These are phyloP conservation scores for Penicillium olsonii DNA, from an alignment of 2,329 filamentous ascomycete genomes.

Conservation along the genomic window DNA sequence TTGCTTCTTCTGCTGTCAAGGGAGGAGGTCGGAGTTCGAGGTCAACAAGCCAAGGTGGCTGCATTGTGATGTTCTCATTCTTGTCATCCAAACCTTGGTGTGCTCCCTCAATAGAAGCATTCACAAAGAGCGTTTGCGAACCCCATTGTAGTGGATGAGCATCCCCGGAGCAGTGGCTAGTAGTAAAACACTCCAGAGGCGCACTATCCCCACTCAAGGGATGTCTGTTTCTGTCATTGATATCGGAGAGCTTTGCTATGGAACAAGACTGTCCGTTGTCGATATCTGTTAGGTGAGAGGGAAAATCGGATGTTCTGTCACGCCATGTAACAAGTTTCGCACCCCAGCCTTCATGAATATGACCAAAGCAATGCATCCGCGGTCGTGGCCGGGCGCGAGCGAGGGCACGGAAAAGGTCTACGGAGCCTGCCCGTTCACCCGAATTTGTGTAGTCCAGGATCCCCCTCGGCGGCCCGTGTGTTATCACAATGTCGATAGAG, in stretches of 20 bases:
- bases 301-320: conserved; percentile 25
- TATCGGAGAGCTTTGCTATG: conserved; percentile 30
- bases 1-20: too few species aligned
- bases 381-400: conserved; percentile 18
- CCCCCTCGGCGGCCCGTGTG: conserved; percentile 57
- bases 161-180: conserved; percentile 45
- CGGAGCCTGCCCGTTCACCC: conserved; percentile 34
- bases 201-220: too few species aligned
- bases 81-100: too few species aligned
- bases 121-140: conserved; percentile 60
- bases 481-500: conserved; percentile 52
- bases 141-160: conserved; percentile 36
- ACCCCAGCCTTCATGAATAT: conserved; percentile 58
- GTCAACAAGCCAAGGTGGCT: too few species aligned
- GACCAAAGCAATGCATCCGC: conserved; percentile 44
- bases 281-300: conserved; percentile 51
- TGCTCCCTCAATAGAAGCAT: conserved; percentile 56
- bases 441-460: conserved; percentile 49
- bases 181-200: conserved; percentile 29
- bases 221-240: not conserved
- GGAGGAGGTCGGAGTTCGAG: too few species aligned
- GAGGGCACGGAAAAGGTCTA: conserved; percentile 33
- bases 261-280: conserved; percentile 44
- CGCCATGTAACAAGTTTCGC: conserved; percentile 57
- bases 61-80: too few species aligned